Conservation (phyloP, 2,329 filamentous ascomycete species). For the Hypomyces perniciosus region DNA sequence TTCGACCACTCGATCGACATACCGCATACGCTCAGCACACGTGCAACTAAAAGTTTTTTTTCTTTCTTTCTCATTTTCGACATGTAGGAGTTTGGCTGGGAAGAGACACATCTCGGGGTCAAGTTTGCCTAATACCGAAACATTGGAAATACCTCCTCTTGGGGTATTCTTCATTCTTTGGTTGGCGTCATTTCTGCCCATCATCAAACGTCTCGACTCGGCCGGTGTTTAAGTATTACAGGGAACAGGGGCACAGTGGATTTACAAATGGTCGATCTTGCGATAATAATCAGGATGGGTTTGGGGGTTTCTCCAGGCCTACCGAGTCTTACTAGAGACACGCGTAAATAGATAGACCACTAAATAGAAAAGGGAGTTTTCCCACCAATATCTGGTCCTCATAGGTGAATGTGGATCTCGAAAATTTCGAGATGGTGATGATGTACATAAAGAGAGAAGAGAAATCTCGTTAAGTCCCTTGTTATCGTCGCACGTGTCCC, state of each 20-base stretch:
- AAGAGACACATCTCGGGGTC: not conserved
- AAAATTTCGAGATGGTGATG: not conserved
- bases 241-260: not conserved
- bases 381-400: not conserved
- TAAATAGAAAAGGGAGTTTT: not conserved
- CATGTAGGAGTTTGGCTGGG: not conserved
- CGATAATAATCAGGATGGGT: not conserved
- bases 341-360: not conserved
- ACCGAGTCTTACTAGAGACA: no score
- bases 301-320: not conserved
- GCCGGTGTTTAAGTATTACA: not conserved
- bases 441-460: no score
- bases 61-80: not conserved
- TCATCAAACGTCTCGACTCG: not conserved
- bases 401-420: not conserved
- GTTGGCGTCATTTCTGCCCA: not conserved
- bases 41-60: not conserved
- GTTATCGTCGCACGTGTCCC: not conserved
- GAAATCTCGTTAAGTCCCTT: no score
- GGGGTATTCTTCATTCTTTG: not conserved
- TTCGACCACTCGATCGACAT: not conserved
- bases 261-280: not conserved
- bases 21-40: not conserved
- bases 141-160: constrained; percentile 2
- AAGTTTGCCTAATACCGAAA: not conserved